Evolutionary conservation across 257 asterid species (phyloP).

Genomic region (Solanum ahanhuiri): DNA sequence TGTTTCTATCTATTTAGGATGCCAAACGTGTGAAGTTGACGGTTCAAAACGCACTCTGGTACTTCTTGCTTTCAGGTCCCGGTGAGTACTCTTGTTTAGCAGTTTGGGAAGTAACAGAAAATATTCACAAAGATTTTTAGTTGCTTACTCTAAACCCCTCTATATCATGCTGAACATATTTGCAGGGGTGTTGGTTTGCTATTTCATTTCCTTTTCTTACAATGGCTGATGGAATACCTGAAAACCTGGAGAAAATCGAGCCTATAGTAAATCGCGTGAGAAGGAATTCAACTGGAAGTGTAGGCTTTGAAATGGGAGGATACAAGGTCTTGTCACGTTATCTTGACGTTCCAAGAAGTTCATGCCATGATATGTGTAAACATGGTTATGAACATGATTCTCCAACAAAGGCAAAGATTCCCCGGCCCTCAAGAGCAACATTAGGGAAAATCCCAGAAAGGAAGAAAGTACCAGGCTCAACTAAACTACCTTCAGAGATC

Average conservation of each 20-base stretch:
- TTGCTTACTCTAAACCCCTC: neutral
- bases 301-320: neutral
- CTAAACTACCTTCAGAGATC: neutral
- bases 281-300: constrained; percentile 23
- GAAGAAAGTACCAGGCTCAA: neutral
- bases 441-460: neutral
- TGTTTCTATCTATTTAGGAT: neutral
- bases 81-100: neutral
- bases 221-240: neutral
- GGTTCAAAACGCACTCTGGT: neutral
- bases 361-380: constrained; percentile 5
- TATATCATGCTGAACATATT: neutral
- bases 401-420: neutral
- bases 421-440: neutral
- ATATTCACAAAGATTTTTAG: neutral
- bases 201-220: neutral
- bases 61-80: neutral
- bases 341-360: constrained; percentile 9
- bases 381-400: neutral
- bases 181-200: neutral
- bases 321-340: constrained; percentile 21
- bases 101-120: neutral
- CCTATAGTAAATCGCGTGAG: neutral
- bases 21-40: neutral
- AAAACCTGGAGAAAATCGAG: constrained; percentile 9